Conservation (phyloP, 352 stramenopile species). For the Elongisporangium prolatum region DNA sequence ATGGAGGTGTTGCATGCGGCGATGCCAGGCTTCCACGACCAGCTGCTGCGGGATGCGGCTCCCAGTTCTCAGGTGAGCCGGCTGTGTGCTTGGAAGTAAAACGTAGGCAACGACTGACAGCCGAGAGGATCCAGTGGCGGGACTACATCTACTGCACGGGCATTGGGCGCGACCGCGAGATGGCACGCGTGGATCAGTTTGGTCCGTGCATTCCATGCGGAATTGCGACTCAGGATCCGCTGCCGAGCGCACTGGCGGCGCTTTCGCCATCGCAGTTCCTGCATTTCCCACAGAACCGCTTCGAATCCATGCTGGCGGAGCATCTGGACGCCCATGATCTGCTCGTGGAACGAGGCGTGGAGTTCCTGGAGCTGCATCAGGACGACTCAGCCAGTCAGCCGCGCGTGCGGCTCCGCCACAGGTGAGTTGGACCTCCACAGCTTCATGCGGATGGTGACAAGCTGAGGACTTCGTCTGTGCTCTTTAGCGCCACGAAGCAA, state of each 20-base stretch:
- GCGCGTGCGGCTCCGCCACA: constrained; percentile 33
- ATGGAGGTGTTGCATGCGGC: constrained; percentile 90
- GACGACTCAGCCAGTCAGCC: constrained; percentile 3
- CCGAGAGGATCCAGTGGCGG: constrained; percentile 49
- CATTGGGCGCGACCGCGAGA: constrained; percentile 54
- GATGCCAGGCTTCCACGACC: constrained; percentile 75
- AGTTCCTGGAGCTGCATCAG: constrained; percentile 31
- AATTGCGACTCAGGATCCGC: constrained; percentile 13
- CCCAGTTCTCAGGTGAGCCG: constrained; percentile 50
- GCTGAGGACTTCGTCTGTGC: constrained; percentile 13
- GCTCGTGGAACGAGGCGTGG: constrained; percentile 53
- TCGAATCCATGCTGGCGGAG: constrained; percentile 57
- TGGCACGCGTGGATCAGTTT: constrained; percentile 81
- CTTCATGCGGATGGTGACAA: neutral
- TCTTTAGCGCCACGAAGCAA: constrained; percentile 29
- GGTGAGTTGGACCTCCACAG: constrained; percentile 39
- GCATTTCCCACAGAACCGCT: constrained; percentile 83
- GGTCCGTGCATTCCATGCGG: constrained; percentile 32
- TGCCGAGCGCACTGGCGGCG: constrained; percentile 27
- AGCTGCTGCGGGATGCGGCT: constrained; percentile 49
- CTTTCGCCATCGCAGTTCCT: constrained; percentile 80
- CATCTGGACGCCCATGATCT: constrained; percentile 45
- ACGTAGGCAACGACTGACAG: neutral
- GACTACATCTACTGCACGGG: constrained; percentile 85
- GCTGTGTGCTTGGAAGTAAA: neutral